Evolutionary conservation across 768 basidiomycete genomes (phyloP).

Genomic region (Tephrocybe rancida): DNA sequence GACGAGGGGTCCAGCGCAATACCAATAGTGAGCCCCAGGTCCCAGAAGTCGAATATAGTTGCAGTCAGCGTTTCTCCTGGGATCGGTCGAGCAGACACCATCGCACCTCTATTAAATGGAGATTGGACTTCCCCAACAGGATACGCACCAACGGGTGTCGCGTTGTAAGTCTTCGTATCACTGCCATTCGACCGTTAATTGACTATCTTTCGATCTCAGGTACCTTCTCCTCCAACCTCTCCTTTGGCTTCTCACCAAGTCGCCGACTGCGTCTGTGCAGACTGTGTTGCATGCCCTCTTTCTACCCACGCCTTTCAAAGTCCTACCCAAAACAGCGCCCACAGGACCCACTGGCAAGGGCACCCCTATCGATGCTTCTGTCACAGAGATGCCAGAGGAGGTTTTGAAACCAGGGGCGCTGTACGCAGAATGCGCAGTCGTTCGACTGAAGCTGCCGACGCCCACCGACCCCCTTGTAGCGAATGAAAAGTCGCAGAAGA

Average conservation of each 20-base stretch:
- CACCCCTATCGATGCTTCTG: conserved; percentile 15
- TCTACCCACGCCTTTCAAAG: conserved; percentile 79
- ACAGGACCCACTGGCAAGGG: conserved; percentile 6
- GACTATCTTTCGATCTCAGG: conserved; percentile 33
- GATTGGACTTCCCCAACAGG: conserved; percentile 39
- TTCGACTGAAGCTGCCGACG: conserved; percentile 42
- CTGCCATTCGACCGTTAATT: neutral
- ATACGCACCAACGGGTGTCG: conserved; percentile 43
- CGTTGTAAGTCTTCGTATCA: conserved; percentile 47
- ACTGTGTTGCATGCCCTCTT: conserved; percentile 81
- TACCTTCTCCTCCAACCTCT: conserved; percentile 71
- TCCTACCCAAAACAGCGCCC: conserved; percentile 31
- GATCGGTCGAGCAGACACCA: conserved; percentile 69
- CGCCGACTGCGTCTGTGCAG: conserved; percentile 65
- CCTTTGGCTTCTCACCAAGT: conserved; percentile 70
- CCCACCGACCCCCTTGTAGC: conserved; percentile 17
- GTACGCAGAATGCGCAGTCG: conserved; percentile 76
- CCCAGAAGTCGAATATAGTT: conserved; percentile 74
- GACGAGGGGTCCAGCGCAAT: conserved; percentile 35
- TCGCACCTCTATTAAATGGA: conserved; percentile 57
- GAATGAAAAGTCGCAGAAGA: conserved; percentile 28
- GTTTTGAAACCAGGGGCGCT: conserved; percentile 77
- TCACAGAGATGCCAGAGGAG: conserved; percentile 48
- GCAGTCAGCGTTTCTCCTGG: conserved; percentile 77
- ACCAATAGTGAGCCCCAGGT: conserved; percentile 38